Evolutionary conservation across 1,284 basidiomycete genomes (phyloP).

Genomic region (Austroboletus niveus): DNA sequence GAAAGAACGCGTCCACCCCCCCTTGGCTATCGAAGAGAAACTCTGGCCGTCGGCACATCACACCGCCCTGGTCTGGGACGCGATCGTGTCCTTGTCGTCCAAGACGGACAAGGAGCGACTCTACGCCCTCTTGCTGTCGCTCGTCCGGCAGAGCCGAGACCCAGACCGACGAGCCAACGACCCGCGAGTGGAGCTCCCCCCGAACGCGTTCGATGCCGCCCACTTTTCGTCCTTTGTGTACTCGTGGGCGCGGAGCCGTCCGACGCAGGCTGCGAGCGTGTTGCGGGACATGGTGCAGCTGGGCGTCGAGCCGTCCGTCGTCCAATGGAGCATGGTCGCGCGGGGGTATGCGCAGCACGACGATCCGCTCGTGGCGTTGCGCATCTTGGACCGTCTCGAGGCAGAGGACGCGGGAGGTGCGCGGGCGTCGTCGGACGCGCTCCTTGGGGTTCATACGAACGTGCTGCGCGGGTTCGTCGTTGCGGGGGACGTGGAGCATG

Average conservation of each 20-base stretch:
- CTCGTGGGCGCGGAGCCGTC: conserved; percentile 15
- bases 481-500: conserved; percentile 18
- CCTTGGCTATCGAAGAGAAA: conserved; percentile 18
- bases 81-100: conserved; percentile 18
- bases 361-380: conserved; percentile 18
- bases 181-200: conserved; percentile 14
- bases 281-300: conserved; percentile 36
- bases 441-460: conserved; percentile 28
- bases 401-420: not conserved
- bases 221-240: conserved; percentile 32
- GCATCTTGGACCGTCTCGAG: conserved; percentile 25
- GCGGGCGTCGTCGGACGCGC: conserved; percentile 4
- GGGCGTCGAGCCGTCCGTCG: conserved; percentile 25
- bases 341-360: conserved; percentile 19
- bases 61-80: conserved; percentile 40
- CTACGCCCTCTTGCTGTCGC: conserved; percentile 28
- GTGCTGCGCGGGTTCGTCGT: conserved; percentile 33
- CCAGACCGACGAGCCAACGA: not conserved
- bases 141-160: conserved; percentile 15
- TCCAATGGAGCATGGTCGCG: conserved; percentile 27
- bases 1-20: not conserved
- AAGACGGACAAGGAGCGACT: conserved; percentile 18
- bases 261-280: conserved; percentile 21
- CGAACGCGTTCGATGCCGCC: conserved; percentile 20
- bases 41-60: conserved; percentile 35